These are phyloP conservation scores for Naegleria fowleri DNA, from an alignment of 208 protist genomes.

Conservation along the genomic window DNA sequence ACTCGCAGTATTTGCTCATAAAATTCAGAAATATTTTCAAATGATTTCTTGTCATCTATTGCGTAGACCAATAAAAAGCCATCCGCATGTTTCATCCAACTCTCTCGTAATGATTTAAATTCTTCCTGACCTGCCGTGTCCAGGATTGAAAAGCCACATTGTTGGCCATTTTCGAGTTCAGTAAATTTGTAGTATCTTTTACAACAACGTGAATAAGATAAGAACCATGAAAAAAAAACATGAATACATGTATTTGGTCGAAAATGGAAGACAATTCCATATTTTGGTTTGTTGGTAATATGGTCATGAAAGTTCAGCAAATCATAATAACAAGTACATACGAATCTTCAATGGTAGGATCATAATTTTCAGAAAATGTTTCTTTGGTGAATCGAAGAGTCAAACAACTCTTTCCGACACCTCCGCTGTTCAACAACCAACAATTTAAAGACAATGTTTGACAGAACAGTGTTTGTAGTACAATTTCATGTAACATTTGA, in stretches of 20 bases:
- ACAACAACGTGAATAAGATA: too few species aligned
- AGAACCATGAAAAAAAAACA: too few species aligned
- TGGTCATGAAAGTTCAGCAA: too few species aligned
- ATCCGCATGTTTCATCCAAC: not conserved
- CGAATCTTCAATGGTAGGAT: not conserved
- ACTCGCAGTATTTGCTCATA: not conserved
- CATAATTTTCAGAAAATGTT: not conserved
- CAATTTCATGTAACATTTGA: too few species aligned
- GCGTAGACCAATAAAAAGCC: not conserved
- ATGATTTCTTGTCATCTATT: not conserved
- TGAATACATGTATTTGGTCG: too few species aligned
- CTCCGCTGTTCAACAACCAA: not conserved
- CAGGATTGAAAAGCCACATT: not conserved
- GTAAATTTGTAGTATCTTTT: not conserved
- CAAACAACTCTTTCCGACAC: not conserved
- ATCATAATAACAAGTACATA: too few species aligned
- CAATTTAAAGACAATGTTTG: too few species aligned
- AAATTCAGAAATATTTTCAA: not conserved
- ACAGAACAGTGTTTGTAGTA: too few species aligned
- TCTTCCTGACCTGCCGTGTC: constrained; percentile 16
- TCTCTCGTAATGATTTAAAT: not conserved
- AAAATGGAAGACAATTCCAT: too few species aligned
- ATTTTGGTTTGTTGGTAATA: too few species aligned
- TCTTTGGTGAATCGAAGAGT: not conserved
- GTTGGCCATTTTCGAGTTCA: not conserved